Conservation (phyloP, 169 alveolate species). For the Blepharisma undulans region DNA sequence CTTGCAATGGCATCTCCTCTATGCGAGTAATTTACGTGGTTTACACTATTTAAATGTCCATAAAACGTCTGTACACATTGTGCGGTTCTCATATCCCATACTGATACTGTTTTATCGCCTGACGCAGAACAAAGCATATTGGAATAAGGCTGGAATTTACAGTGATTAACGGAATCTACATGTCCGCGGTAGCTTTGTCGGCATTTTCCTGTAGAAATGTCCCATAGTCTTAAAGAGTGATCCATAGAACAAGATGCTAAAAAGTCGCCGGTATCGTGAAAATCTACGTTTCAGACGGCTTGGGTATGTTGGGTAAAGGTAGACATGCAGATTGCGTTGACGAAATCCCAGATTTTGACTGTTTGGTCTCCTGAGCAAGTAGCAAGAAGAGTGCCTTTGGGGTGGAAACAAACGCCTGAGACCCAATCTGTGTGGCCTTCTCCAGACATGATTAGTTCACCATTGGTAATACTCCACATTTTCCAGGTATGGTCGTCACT, state of each 20-base stretch:
- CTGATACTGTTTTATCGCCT: slow-evolving; percentile 90
- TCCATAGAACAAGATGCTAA: slow-evolving; percentile 86
- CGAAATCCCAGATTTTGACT: slow-evolving; percentile 92
- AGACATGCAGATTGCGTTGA: slow-evolving; percentile 86
- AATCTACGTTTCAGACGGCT: slow-evolving; percentile 88
- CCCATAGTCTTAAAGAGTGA: slow-evolving; percentile 89
- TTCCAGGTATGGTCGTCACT: slow-evolving; percentile 95
- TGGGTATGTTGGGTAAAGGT: slow-evolving; percentile 91
- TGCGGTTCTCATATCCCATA: slow-evolving; percentile 93
- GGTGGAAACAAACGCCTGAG: slow-evolving; percentile 90
- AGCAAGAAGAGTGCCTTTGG: slow-evolving; percentile 83
- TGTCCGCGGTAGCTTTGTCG: slow-evolving; percentile 92
- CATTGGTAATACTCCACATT: slow-evolving; percentile 91
- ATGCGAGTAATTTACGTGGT: slow-evolving; percentile 74
- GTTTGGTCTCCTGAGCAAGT: slow-evolving; percentile 92
- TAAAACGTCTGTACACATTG: slow-evolving; percentile 89
- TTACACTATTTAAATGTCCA: slow-evolving; percentile 90
- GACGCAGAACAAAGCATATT: slow-evolving; percentile 77
- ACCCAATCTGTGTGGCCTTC: slow-evolving; percentile 93
- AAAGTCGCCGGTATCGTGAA: slow-evolving; percentile 89
- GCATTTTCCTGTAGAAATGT: slow-evolving; percentile 82
- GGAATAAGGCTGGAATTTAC: slow-evolving; percentile 88
- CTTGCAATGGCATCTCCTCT: slow-evolving; percentile 87
- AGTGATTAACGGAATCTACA: slow-evolving; percentile 90
- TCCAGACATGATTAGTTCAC: slow-evolving; percentile 91